Evolutionary conservation across 129 eudicot genomes (phyloP).

Genomic region (Mikania micrantha): DNA sequence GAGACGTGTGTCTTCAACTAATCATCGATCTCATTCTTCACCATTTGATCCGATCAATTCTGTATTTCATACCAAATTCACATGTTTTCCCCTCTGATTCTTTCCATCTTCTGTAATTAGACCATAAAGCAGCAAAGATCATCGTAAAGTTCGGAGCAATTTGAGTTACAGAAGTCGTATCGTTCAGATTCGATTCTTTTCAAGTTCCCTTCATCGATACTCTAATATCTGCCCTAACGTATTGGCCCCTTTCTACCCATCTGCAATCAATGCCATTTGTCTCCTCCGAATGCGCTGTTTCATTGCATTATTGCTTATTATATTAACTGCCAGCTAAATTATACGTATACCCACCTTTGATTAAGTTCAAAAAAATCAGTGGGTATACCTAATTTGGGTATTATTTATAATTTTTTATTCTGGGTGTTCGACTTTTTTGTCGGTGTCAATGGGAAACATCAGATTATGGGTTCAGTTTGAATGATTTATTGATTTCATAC

Average conservation of each 20-base stretch:
- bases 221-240: background rate
- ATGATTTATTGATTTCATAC: background rate
- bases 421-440: too few species aligned
- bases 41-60: background rate
- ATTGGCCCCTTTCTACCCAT: background rate
- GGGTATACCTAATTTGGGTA: conserved; percentile 14
- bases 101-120: background rate
- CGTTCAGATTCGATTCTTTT: conserved; percentile 5
- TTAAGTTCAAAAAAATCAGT: conserved; percentile 2
- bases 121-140: background rate
- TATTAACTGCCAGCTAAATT: background rate
- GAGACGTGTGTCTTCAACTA: conserved; percentile 16
- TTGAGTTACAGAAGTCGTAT: background rate
- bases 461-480: background rate
- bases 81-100: background rate
- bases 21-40: background rate
- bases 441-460: conserved; percentile 17
- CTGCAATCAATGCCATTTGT: conserved; percentile 19
- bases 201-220: background rate
- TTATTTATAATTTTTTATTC: too few species aligned
- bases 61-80: background rate
- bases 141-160: background rate
- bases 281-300: conserved; percentile 1
- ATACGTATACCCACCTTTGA: background rate
- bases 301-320: conserved; percentile 10